Conservation (phyloP, 108 stramenopile species). For the Nannochloropsis salina region DNA sequence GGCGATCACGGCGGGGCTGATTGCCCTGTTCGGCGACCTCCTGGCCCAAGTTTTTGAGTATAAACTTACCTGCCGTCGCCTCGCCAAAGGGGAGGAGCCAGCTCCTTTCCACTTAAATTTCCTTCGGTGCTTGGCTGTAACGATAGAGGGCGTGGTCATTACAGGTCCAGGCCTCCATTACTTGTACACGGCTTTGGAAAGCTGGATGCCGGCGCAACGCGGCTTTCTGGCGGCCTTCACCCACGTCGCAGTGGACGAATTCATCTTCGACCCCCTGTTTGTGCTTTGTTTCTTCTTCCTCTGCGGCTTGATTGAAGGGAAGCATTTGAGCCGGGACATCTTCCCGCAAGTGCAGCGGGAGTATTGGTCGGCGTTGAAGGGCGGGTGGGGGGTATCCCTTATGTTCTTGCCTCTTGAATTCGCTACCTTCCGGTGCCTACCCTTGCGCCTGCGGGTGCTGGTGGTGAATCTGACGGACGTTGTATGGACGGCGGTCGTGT, state of each 20-base stretch:
- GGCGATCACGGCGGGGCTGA: constrained; percentile 36
- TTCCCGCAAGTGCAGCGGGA: constrained; percentile 35
- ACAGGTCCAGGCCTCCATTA: constrained; percentile 36
- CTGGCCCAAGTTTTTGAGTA: constrained; percentile 35
- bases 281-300: constrained; percentile 32
- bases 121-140: constrained; percentile 25
- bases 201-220: constrained; percentile 21
- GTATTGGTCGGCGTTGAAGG: constrained; percentile 32
- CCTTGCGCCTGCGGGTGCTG: constrained; percentile 35
- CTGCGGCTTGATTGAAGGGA: constrained; percentile 26
- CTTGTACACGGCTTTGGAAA: constrained; percentile 31
- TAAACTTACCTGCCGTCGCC: neutral
- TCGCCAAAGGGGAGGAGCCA: neutral
- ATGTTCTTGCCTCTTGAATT: constrained; percentile 35
- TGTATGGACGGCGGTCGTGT: constrained; percentile 40
- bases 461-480: constrained; percentile 31
- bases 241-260: constrained; percentile 29
- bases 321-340: constrained; percentile 15
- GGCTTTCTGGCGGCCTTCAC: constrained; percentile 22
- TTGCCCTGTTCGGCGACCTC: constrained; percentile 32
- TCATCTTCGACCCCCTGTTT: constrained; percentile 45
- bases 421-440: constrained; percentile 37
- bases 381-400: constrained; percentile 34
- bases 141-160: constrained; percentile 32
- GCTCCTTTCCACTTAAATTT: neutral